Base-by-base conservation (phyloP, 371 early-diverging fungal species). In the Apophysomyces variabilis region DNA sequence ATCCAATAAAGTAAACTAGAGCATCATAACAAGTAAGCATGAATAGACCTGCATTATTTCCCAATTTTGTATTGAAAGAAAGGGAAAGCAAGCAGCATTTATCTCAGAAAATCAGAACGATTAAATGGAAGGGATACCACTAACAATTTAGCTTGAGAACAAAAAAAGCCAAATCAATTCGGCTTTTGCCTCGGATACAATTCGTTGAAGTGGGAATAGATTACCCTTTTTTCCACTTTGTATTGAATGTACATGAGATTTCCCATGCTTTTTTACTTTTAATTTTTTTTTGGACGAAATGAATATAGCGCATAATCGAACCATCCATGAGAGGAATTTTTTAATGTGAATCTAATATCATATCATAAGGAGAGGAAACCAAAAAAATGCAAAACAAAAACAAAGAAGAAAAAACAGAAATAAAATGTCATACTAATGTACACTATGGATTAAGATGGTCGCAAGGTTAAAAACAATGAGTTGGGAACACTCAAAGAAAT, bases 311-410 rank as follows among this genome's bases (percentile, higher is more conserved):
- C 54, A 50, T 50, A 21, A 21, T 18, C n/a, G 21, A 47, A 50
- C 21, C 21, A 50, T 50, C 21, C 9, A 50, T 21, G 18, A 21
- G 54, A n/a, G 18, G 21, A 21, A 21, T 50, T 9, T 47, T 47
- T 47, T 1, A n/a, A n/a, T 50, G 41, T 41, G 2, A 9, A 50
- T 18, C 21, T 50, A 50, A 11, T 50, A 50, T 21, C 54, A 50
- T 50, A 50, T 50, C 45, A 46, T 36, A 32, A 26, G 41, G 44
- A 43, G 38, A 35, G 18, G 58, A 41, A 39, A 12, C 5, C 26
- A n/a, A 3, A 57, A 36, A 57, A 38, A 57, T 44, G 39, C 9
- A 58, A 64, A 13, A 41, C 36, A 35, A 57, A 64, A 18, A 50
- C 21, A 21, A 21, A 21, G 38, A 12, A 61, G n/a, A 16, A 21